A percentile compares a stretch with the other conserved stretches of the same genome.
phyloP scores from a whole-genome alignment of 176 grass and related monocot species.

The Carex kokanica region DNA sequence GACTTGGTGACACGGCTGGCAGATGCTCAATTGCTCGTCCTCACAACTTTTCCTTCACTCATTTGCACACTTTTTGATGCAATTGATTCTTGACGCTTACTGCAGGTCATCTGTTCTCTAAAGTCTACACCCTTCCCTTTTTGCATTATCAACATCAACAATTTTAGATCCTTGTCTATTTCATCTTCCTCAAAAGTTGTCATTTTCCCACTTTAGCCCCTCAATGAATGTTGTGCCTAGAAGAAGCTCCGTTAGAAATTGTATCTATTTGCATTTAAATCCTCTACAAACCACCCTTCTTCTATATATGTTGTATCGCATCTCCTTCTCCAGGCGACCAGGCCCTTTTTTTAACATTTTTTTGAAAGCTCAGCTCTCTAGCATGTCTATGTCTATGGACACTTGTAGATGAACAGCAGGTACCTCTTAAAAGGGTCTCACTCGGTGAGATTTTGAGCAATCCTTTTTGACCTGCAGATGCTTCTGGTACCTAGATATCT shows the following conservation, averaged over 20 bases:
- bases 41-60: conserved; percentile 27
- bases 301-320: neutral
- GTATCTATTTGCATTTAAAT: neutral
- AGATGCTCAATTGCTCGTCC: conserved; percentile 39
- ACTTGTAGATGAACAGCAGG: too few species aligned
- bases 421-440: too few species aligned
- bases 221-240: conserved; percentile 27
- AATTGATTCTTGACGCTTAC: conserved; percentile 29
- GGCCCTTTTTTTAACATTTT: neutral
- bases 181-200: conserved; percentile 24
- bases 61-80: conserved; percentile 26
- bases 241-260: neutral
- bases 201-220: conserved; percentile 36
- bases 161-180: conserved; percentile 22
- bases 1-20: conserved; percentile 13
- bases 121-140: conserved; percentile 27
- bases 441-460: too few species aligned
- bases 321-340: neutral
- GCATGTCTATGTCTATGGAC: too few species aligned
- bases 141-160: conserved; percentile 31
- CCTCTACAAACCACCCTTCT: conserved; percentile 6
- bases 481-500: too few species aligned
- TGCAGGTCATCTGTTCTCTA: conserved; percentile 34
- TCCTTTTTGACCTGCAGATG: too few species aligned
- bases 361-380: too few species aligned